A percentile compares a stretch with the other conserved stretches of the same genome.
Evolutionary conservation across 1,284 basidiomycete species (phyloP).

Genomic region (Mycena sp.): DNA sequence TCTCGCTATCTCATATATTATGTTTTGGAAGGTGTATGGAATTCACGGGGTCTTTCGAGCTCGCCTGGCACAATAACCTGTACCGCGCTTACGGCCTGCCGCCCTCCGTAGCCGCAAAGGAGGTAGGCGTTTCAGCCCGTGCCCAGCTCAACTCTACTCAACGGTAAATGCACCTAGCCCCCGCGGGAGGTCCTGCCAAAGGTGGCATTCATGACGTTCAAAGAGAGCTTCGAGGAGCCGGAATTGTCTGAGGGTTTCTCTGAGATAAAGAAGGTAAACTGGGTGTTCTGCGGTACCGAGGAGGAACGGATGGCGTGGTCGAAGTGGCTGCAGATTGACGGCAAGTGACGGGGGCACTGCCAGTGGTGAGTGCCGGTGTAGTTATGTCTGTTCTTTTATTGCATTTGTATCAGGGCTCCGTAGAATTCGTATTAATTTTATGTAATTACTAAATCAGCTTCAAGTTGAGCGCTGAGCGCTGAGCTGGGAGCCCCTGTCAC

Average conservation of each 20-base stretch:
- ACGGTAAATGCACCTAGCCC: slow-evolving; percentile 41
- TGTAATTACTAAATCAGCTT: no score
- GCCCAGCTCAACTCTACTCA: not conserved
- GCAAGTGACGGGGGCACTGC: no score
- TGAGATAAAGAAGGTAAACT: slow-evolving; percentile 81
- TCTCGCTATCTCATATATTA: not conserved
- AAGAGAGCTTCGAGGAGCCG: slow-evolving; percentile 74
- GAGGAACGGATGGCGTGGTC: slow-evolving; percentile 78
- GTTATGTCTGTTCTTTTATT: no score
- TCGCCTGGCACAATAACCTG: slow-evolving; percentile 91
- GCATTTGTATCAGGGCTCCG: no score
- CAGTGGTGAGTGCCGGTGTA: no score
- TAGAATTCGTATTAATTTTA: no score
- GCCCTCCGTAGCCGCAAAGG: slow-evolving; percentile 47
- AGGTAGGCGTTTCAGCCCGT: slow-evolving; percentile 45
- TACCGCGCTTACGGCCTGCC: slow-evolving; percentile 79
- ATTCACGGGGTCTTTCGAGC: slow-evolving; percentile 76
- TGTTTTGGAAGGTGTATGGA: slow-evolving; percentile 67
- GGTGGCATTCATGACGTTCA: slow-evolving; percentile 69
- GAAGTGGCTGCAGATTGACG: slow-evolving; percentile 78
- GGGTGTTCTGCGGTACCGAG: slow-evolving; percentile 79
- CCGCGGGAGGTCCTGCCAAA: slow-evolving; percentile 71
- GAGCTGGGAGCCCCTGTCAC: no score
- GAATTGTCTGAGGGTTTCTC: slow-evolving; percentile 74
- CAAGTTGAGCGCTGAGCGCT: no score